phyloP scores from a whole-genome alignment of 257 asterid genomes.

The Salvia splendens region DNA sequence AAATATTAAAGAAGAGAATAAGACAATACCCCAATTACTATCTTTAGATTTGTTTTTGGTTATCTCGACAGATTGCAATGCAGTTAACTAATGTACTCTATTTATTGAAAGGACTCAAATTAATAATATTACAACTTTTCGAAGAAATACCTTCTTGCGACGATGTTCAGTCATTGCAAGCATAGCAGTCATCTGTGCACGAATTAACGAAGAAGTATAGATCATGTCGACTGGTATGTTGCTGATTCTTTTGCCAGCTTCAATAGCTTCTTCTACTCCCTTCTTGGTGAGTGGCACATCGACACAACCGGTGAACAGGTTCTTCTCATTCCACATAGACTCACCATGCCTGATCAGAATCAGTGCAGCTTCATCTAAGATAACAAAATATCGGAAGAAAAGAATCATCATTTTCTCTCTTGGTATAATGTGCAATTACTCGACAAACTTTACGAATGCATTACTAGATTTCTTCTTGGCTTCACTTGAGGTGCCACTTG shows the following conservation, averaged over 20 bases:
- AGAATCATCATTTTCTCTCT: neutral
- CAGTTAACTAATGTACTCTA: neutral
- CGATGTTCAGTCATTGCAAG: conserved; percentile 99
- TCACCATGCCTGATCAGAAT: conserved; percentile 95
- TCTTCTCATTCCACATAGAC: conserved; percentile 99
- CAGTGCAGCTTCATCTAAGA: conserved; percentile 84
- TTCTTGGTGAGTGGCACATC: conserved; percentile 91
- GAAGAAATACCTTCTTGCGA: conserved; percentile 70
- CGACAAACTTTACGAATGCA: neutral
- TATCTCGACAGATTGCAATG: neutral
- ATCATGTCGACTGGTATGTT: conserved; percentile 91
- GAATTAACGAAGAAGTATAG: conserved; percentile 84
- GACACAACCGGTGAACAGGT: conserved; percentile 96
- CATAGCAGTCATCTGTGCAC: conserved; percentile 99
- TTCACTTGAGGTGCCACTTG: conserved; percentile 49
- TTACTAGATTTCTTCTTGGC: conserved; percentile 79
- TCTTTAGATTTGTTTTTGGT: neutral
- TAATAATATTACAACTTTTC: neutral
- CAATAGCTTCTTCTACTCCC: conserved; percentile 95
- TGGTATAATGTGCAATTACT: conserved; percentile 10
- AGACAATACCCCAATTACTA: neutral
- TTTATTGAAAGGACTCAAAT: neutral
- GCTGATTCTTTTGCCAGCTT: conserved; percentile 96
- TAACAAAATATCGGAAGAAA: conserved; percentile 6
- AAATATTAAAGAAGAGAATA: neutral